These are phyloP conservation scores for Phytophthora litchii DNA, from an alignment of 352 stramenopile species.

Conservation along the genomic window DNA sequence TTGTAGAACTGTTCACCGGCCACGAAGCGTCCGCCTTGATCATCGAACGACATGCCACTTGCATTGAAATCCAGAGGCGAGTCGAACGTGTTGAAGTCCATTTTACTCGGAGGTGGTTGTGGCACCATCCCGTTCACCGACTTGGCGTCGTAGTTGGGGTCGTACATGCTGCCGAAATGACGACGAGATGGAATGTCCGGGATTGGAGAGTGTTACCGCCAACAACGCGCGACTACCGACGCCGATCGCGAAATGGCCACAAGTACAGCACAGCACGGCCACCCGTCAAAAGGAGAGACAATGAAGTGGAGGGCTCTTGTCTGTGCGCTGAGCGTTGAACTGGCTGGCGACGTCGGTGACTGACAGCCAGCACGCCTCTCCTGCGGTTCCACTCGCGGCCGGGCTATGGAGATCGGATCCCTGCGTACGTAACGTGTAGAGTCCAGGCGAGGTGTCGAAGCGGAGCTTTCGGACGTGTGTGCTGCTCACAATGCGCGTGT, in stretches of 20 bases:
- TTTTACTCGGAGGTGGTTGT: slow-evolving; percentile 30
- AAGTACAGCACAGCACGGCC: slow-evolving; percentile 8
- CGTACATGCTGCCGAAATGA: slow-evolving; percentile 16
- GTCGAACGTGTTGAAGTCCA: slow-evolving; percentile 48
- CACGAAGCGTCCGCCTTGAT: slow-evolving; percentile 53
- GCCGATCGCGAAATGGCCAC: slow-evolving; percentile 28
- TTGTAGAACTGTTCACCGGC: slow-evolving; percentile 78
- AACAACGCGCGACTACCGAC: slow-evolving; percentile 19
- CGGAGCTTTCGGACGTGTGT: not conserved
- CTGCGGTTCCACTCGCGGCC: slow-evolving; percentile 17
- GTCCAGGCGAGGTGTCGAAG: slow-evolving; percentile 3
- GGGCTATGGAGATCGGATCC: slow-evolving; percentile 32
- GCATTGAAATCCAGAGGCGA: slow-evolving; percentile 45
- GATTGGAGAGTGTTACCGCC: slow-evolving; percentile 10
- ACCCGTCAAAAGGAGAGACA: slow-evolving; percentile 8
- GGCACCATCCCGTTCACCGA: slow-evolving; percentile 38
- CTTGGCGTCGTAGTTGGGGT: slow-evolving; percentile 35
- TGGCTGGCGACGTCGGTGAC: slow-evolving; percentile 23
- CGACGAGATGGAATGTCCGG: slow-evolving; percentile 9
- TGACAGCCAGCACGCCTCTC: slow-evolving; percentile 22
- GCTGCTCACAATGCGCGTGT: slow-evolving; percentile 3
- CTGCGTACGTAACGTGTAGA: slow-evolving; percentile 37
- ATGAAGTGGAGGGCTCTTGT: slow-evolving; percentile 22
- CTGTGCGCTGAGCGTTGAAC: slow-evolving; percentile 19
- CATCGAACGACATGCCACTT: slow-evolving; percentile 38